phyloP scores from a whole-genome alignment of 2,329 filamentous ascomycete species.

The Xylariaceae sp. region DNA sequence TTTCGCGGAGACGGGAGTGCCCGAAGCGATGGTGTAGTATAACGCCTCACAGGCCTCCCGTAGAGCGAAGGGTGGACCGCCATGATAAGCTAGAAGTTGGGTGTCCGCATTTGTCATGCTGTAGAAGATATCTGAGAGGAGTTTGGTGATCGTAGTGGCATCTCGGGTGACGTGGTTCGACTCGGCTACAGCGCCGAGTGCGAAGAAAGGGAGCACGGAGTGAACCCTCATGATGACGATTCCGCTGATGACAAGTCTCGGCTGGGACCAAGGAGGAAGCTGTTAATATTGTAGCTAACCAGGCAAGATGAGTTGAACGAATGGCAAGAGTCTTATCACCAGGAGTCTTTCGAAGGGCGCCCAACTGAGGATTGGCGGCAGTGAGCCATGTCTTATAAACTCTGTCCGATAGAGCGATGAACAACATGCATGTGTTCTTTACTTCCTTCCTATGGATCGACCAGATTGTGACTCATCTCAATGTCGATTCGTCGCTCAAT shows the following conservation, averaged over 20 bases:
- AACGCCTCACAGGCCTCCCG: constrained; percentile 8
- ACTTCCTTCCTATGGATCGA: too few species aligned
- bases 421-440: too few species aligned
- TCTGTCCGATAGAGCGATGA: too few species aligned
- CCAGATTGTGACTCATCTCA: too few species aligned
- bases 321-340: too few species aligned
- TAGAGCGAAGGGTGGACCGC: constrained; percentile 8
- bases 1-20: neutral
- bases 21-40: constrained; percentile 4
- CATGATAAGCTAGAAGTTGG: constrained; percentile 9
- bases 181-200: neutral
- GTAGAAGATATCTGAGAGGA: constrained; percentile 7
- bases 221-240: constrained; percentile 15
- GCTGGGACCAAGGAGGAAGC: too few species aligned
- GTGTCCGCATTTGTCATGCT: constrained; percentile 14
- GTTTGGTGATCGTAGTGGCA: neutral
- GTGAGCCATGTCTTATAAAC: too few species aligned
- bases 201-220: neutral
- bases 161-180: neutral
- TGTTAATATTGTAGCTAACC: too few species aligned
- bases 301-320: too few species aligned
- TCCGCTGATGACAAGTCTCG: neutral
- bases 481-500: too few species aligned
- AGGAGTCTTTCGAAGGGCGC: too few species aligned
- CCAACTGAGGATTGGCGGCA: too few species aligned